Conservation (phyloP, 164 flowering plant species). For the Nelumbo lutea region DNA sequence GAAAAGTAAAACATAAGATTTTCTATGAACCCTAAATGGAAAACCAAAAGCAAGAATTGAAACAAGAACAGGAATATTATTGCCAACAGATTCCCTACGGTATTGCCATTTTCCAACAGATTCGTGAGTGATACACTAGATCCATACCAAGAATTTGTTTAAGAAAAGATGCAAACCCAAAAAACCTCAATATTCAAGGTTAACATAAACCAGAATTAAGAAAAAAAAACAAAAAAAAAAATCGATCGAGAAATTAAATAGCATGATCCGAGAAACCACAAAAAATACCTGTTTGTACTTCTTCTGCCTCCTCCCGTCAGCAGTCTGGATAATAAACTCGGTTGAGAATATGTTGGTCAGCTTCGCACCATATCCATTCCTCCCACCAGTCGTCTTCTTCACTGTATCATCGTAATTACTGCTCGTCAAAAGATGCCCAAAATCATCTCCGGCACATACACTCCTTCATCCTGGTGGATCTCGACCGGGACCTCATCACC, state of each 20-base stretch:
- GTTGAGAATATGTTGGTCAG: conserved; percentile 89
- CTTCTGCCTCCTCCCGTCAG: conserved; percentile 81
- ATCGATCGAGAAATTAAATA: not conserved
- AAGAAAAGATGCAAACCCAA: not conserved
- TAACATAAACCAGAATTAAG: not conserved
- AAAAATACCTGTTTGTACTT: conserved; percentile 82
- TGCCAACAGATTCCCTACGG: too few species aligned
- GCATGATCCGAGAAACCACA: not conserved
- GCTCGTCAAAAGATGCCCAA: conserved; percentile 91
- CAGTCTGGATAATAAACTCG: conserved; percentile 84
- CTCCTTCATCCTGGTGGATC: conserved; percentile 87
- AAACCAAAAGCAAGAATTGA: not conserved
- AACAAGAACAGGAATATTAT: not conserved
- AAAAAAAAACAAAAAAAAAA: conserved; percentile 1
- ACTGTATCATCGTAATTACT: conserved; percentile 77
- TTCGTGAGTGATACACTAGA: too few species aligned
- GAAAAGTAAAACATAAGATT: not conserved
- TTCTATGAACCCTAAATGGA: not conserved
- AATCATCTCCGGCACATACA: conserved; percentile 98
- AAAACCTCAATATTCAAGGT: not conserved
- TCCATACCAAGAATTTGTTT: too few species aligned
- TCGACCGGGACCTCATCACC: conserved; percentile 96
- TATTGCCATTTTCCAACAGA: too few species aligned
- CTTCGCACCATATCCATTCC: conserved; percentile 97
- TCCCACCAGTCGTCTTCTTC: conserved; percentile 95